Evolutionary conservation across 495 filamentous ascomycete species (phyloP).

Genomic region (Neurospora cerealis): DNA sequence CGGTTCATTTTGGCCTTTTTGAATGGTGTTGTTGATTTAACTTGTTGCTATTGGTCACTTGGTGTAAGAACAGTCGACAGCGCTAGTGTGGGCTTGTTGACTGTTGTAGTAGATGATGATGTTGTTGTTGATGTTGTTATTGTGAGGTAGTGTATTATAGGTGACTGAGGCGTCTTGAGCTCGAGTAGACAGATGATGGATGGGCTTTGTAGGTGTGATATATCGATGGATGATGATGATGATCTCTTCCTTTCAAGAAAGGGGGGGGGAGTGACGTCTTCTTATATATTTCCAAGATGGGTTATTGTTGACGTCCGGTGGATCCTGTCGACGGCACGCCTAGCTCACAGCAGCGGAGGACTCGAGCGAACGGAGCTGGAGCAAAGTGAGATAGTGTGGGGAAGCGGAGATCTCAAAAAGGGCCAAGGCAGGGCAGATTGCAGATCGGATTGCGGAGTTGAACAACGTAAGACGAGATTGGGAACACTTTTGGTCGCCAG

Average conservation of each 20-base stretch:
- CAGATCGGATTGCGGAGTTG: background rate
- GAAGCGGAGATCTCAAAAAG: background rate
- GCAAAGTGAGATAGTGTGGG: background rate
- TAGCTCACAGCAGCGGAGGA: background rate
- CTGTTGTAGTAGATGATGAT: background rate
- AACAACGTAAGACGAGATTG: background rate
- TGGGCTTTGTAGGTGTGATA: background rate
- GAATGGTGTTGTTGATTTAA: background rate
- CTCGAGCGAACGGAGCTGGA: background rate
- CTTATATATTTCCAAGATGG: background rate
- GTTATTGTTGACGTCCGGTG: background rate
- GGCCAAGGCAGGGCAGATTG: background rate
- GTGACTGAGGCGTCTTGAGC: background rate
- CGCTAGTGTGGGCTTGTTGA: background rate
- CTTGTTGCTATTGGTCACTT: background rate
- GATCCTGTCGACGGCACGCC: background rate
- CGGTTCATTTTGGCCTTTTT: constrained; percentile 16
- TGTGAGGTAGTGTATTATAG: background rate
- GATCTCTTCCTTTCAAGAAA: background rate
- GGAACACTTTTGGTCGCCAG: background rate
- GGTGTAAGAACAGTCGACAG: background rate
- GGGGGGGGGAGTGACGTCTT: background rate
- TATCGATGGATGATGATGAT: background rate
- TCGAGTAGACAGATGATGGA: background rate
- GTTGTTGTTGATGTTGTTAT: background rate